Evolutionary conservation across 1,284 basidiomycete species (phyloP).

Genomic region (Ceratobasidium sp.): DNA sequence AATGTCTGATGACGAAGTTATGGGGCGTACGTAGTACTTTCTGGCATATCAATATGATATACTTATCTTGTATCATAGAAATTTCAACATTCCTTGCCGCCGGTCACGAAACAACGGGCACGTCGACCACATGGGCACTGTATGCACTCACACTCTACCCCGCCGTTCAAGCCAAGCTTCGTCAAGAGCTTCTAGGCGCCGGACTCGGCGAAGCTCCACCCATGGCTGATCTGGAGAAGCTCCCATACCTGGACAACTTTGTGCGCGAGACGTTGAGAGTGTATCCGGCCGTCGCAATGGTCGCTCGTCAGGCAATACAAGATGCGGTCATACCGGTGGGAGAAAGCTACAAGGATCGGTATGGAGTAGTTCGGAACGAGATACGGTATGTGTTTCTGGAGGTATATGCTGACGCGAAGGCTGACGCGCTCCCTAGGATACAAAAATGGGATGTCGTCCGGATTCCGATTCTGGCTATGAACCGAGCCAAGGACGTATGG

Average conservation of each 20-base stretch:
- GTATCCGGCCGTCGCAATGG: conserved; percentile 50
- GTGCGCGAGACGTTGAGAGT: conserved; percentile 56
- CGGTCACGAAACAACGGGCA: conserved; percentile 45
- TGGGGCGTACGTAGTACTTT: conserved; percentile 34
- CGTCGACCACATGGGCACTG: conserved; percentile 66
- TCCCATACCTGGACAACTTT: conserved; percentile 60
- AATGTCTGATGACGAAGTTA: conserved; percentile 45
- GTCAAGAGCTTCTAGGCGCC: conserved; percentile 70
- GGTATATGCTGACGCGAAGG: neutral
- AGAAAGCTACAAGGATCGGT: conserved; percentile 61
- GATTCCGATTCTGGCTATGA: conserved; percentile 41
- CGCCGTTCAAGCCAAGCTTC: conserved; percentile 74
- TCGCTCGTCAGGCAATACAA: conserved; percentile 51
- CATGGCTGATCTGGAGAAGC: conserved; percentile 57
- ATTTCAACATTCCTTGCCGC: conserved; percentile 20
- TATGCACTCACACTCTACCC: conserved; percentile 71
- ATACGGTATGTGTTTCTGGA: conserved; percentile 55
- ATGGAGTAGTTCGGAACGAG: conserved; percentile 59
- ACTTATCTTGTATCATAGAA: neutral
- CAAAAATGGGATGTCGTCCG: conserved; percentile 25
- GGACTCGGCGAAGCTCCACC: conserved; percentile 62
- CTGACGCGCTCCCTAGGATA: conserved; percentile 22
- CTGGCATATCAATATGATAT: too few relatives aligned
- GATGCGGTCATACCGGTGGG: conserved; percentile 58
- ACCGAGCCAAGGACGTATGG: conserved; percentile 3